Base-by-base conservation (phyloP, 306 rosid species). In the Comarum palustre region DNA sequence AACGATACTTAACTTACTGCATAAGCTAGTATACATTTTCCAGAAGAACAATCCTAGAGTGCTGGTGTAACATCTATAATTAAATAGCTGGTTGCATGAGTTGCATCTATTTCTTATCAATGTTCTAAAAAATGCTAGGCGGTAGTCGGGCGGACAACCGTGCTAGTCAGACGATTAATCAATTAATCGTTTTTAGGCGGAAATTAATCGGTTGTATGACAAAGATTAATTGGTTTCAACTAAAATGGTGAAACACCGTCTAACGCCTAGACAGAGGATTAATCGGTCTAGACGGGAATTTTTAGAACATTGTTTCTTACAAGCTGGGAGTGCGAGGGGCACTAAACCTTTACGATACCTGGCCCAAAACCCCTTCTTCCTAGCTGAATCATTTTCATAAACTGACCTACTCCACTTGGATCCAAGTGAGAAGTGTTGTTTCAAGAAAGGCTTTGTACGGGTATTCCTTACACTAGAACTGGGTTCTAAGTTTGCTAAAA, bases 321-420 rank as follows among this genome's bases (percentile, higher is more conserved):
- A 29, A 72, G 68, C 46, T 14, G 41, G 20, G 31, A 29, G 39
- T 36, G 39, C 5, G 39, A 6, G 68, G 38, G 72, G 62, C 42
- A 45, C 68, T 86, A 84, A 84, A 66, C 81, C 86, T 77, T 75
- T 79, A 17, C 82, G 86, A 60, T 84, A 70, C 66, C 86, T 77
- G 0, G 91, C 82, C 94, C 91, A 89, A 66, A 89, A 86, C 24
- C 91, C 85, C 79, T 84, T 89, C 85, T 84, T 89, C 87, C 88
- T 83, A 41, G 83, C 79, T 14, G 88, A 77, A 74, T 88, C 93
- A 68, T 81, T 86, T 79, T 83, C 93, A 4, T 88, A 81, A 69
- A 86, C 50, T 16, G 93, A 78, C 65, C 89, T 79, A 73, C 76
- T 81, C 88, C 91, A 84, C 86, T 88, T 90, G 62, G 96, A 84